phyloP scores from a whole-genome alignment of 306 rosid genomes.

The Chamaecrista fasciculata region DNA sequence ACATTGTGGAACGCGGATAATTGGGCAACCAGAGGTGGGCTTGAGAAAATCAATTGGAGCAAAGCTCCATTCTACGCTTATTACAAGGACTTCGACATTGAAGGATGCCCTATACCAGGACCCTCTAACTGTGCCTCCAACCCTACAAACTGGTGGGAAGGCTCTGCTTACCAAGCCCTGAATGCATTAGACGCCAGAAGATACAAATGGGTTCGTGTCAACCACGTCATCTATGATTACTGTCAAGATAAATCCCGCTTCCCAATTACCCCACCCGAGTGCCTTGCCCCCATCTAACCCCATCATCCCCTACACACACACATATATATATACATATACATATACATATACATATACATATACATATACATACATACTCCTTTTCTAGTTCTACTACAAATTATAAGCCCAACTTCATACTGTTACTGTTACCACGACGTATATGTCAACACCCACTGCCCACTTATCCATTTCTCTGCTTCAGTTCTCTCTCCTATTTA shows the following conservation, averaged over 20 bases:
- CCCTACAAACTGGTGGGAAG: slow-evolving; percentile 88
- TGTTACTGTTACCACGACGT: too few species aligned
- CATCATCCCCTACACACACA: too few species aligned
- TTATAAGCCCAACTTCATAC: too few species aligned
- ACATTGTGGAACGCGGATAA: slow-evolving; percentile 94
- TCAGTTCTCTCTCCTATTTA: too few species aligned
- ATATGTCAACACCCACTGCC: too few species aligned
- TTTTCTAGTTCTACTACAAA: too few species aligned
- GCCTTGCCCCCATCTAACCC: slow-evolving; percentile 57
- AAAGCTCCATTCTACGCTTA: slow-evolving; percentile 79
- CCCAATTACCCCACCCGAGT: slow-evolving; percentile 72
- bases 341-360: too few species aligned
- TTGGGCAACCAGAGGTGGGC: slow-evolving; percentile 98
- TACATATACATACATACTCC: too few species aligned
- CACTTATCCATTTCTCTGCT: too few species aligned
- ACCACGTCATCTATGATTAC: slow-evolving; percentile 87
- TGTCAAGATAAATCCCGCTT: slow-evolving; percentile 74
- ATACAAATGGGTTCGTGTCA: slow-evolving; percentile 86
- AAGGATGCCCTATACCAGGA: slow-evolving; percentile 80
- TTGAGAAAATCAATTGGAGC: slow-evolving; percentile 91
- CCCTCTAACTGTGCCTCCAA: slow-evolving; percentile 57
- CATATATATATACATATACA: too few species aligned
- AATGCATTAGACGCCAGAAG: slow-evolving; percentile 51
- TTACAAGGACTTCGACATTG: slow-evolving; percentile 85
- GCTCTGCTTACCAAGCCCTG: slow-evolving; percentile 58